phyloP scores from a whole-genome alignment of 495 filamentous ascomycete genomes.

The Hypoxylon fragiforme region DNA sequence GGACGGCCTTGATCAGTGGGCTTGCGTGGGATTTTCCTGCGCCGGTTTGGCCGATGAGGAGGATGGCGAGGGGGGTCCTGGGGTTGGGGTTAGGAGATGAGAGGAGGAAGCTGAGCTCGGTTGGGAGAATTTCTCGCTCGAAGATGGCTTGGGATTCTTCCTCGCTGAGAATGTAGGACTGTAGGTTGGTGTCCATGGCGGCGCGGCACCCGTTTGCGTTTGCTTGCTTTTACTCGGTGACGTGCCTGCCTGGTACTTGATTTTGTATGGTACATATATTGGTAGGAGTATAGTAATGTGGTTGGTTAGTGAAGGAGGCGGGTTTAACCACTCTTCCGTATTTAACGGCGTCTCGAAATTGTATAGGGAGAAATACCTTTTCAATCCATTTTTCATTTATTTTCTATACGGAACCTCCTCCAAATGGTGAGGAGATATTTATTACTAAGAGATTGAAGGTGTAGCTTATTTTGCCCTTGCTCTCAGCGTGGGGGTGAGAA shows the following conservation, averaged over 20 bases:
- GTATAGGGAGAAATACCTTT: too few species aligned
- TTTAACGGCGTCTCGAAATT: too few species aligned
- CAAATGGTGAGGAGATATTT: not conserved
- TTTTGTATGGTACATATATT: too few species aligned
- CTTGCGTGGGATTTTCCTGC: conserved; percentile 46
- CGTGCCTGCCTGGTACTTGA: not conserved
- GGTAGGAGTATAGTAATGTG: too few species aligned
- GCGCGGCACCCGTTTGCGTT: not conserved
- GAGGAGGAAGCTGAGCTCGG: conserved; percentile 19
- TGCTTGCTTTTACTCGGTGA: not conserved
- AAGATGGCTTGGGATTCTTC: conserved; percentile 24
- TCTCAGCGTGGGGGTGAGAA: too few species aligned
- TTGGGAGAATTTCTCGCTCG: conserved; percentile 26
- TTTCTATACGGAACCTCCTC: too few species aligned
- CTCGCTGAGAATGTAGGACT: conserved; percentile 30
- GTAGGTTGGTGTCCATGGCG: conserved; percentile 2
- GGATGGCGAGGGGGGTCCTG: conserved; percentile 34
- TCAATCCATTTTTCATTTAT: too few species aligned
- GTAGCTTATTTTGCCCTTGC: too few species aligned
- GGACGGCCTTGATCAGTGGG: conserved; percentile 31
- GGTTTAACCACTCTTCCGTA: too few species aligned
- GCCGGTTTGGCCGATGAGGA: conserved; percentile 48
- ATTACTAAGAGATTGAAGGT: not conserved
- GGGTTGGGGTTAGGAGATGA: not conserved
- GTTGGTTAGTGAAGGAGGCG: not conserved